A percentile compares a stretch with the other conserved stretches of the same genome.
Conservation (phyloP, 352 stramenopile species). For the Phytophthora aleatoria region DNA sequence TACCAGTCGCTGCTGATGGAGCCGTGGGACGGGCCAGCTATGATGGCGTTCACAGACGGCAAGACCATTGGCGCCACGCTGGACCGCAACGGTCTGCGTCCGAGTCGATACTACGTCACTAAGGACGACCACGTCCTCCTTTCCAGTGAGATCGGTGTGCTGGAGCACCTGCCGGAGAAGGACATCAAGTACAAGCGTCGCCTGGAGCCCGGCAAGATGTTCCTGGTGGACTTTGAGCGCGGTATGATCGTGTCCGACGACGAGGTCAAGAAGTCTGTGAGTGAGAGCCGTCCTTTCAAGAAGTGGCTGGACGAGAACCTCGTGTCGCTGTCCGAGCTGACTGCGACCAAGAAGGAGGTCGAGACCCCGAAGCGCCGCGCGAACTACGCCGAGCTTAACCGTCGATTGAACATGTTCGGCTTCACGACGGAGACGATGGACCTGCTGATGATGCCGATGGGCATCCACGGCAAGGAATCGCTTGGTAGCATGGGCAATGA, state of each 20-base stretch:
- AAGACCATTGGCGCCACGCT: conserved; percentile 96
- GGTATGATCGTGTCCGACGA: conserved; percentile 95
- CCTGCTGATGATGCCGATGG: conserved; percentile 96
- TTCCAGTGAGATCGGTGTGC: conserved; percentile 95
- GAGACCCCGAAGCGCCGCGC: conserved; percentile 32
- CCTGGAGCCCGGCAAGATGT: conserved; percentile 97
- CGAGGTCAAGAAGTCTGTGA: conserved; percentile 95
- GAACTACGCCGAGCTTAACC: conserved; percentile 79
- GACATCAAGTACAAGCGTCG: conserved; percentile 95
- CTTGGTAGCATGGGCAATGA: conserved; percentile 97
- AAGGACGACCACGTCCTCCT: conserved; percentile 96
- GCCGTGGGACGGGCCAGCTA: conserved; percentile 97
- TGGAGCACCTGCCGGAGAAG: conserved; percentile 89
- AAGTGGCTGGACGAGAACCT: conserved; percentile 93
- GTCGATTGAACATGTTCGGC: conserved; percentile 95
- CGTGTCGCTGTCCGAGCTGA: conserved; percentile 87
- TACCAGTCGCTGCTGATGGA: conserved; percentile 98
- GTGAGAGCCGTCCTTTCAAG: conserved; percentile 86
- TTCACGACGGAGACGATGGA: conserved; percentile 96
- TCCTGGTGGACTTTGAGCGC: conserved; percentile 96
- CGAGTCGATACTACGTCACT: conserved; percentile 96
- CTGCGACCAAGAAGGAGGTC: conserved; percentile 31
- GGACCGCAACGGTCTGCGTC: conserved; percentile 96
- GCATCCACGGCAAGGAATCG: conserved; percentile 92
- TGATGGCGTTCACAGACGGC: conserved; percentile 97